phyloP scores from a whole-genome alignment of 495 filamentous ascomycete genomes.

The Terfezia boudieri region DNA sequence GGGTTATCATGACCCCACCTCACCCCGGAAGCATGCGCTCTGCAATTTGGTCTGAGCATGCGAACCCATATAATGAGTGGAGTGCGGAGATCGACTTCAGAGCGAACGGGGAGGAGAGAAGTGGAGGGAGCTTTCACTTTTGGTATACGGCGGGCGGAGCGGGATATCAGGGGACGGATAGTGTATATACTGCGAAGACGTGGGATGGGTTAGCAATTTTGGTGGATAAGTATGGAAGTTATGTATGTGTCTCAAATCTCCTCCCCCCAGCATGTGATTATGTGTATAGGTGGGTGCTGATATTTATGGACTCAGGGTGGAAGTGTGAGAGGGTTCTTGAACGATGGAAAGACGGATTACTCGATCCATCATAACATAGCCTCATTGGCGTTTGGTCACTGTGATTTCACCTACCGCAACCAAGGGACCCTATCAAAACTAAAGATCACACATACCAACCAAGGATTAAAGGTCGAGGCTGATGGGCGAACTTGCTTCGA shows the following conservation, averaged over 20 bases:
- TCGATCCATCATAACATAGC: constrained; percentile 58
- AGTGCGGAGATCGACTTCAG: constrained; percentile 67
- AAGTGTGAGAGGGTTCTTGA: constrained; percentile 74
- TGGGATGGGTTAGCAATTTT: constrained; percentile 65
- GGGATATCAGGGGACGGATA: constrained; percentile 5
- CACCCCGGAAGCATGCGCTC: constrained; percentile 69
- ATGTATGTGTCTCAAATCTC: constrained; percentile 3
- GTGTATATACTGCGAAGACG: constrained; percentile 14
- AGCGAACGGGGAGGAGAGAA: constrained; percentile 63
- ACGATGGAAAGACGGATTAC: constrained; percentile 71
- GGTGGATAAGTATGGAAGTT: constrained; percentile 68
- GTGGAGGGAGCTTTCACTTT: constrained; percentile 71
- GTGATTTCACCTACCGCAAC: constrained; percentile 78
- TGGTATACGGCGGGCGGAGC: constrained; percentile 48
- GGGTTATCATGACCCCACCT: constrained; percentile 74
- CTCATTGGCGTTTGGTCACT: constrained; percentile 78
- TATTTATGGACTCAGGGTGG: constrained; percentile 31
- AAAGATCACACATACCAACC: constrained; percentile 40
- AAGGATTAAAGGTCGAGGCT: constrained; percentile 48
- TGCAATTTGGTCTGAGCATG: constrained; percentile 53
- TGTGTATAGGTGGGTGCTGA: neutral
- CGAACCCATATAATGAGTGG: constrained; percentile 46
- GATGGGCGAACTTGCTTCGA: constrained; percentile 72
- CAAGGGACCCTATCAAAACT: constrained; percentile 60
- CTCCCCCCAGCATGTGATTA: constrained; percentile 1